These are phyloP conservation scores for Apiospora pterosperma DNA, from an alignment of 2,329 filamentous ascomycete genomes.

Conservation along the genomic window DNA sequence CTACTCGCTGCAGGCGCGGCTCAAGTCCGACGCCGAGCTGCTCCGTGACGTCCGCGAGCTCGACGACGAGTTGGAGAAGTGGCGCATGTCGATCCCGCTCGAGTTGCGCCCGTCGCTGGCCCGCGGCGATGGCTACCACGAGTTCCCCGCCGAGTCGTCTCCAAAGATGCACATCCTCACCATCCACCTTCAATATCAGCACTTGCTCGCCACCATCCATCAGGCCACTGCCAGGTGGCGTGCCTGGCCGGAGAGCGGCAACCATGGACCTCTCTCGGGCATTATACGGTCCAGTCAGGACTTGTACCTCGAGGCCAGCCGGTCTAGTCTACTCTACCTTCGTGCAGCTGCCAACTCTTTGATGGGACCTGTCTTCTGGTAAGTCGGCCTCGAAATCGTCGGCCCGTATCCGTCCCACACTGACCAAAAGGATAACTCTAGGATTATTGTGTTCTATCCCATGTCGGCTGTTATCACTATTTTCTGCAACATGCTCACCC, in stretches of 20 bases:
- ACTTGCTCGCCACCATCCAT: constrained; percentile 54
- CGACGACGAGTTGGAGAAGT: constrained; percentile 53
- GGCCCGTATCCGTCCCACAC: no score
- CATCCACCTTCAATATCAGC: constrained; percentile 52
- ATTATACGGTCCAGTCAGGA: no score
- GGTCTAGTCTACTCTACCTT: constrained; percentile 51
- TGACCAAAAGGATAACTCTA: no score
- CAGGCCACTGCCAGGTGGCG: no score
- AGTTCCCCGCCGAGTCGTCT: constrained; percentile 14
- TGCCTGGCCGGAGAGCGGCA: no score
- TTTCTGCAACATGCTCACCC: constrained; percentile 51
- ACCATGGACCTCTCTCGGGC: no score
- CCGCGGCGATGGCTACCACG: constrained; percentile 20
- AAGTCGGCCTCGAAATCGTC: no score
- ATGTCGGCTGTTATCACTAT: constrained; percentile 50
- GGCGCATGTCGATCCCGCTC: constrained; percentile 46
- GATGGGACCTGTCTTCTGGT: no score
- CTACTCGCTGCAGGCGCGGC: constrained; percentile 44
- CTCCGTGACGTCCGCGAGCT: constrained; percentile 52
- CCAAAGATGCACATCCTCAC: constrained; percentile 45
- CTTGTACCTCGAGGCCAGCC: constrained; percentile 54
- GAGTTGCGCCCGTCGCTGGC: no score
- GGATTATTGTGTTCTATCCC: constrained; percentile 55
- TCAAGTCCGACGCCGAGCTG: constrained; percentile 52
- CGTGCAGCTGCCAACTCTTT: no score